Base-by-base conservation (phyloP, 441 rosid species). In the California macrophylla region DNA sequence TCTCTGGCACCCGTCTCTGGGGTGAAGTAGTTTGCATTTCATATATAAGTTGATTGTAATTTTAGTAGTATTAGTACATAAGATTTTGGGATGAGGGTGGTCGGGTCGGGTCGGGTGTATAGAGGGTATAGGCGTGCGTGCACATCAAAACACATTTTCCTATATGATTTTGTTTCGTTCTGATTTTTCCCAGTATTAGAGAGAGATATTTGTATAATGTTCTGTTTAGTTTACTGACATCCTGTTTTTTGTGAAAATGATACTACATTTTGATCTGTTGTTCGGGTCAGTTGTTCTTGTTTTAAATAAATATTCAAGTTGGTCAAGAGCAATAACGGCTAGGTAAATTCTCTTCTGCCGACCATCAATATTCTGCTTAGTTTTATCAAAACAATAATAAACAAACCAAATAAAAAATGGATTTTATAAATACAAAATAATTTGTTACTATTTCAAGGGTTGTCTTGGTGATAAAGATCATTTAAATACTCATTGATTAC, bases 81-180 rank as follows among this genome's bases (percentile, higher is more conserved):
- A 78, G 79, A 77, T 82, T 81, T 81, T 79, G 78, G 71, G 69
- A 64, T 36, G 76, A 84, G 74, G 79, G 66, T 40, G 12, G 36
- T 32, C 7, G 36, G 50, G 50, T 40, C 5, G 2, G 36, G 36
- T 2, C 12, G 69, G 80, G 84, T 84, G 80, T 74, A 84, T 75
- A 60, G 64, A 61, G 74, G 80, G 77, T 82, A 82, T 75, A 79
- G 83, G 70, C 52, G 73, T 67, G 81, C 12, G 18, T 62, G 63
- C 6, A 5, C 28, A 61, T 25, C 6, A 62, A 2, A 28, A 3
- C 21, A 15, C 36, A 61, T 74, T 38, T 69, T 15, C 13, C 23
- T 69, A 61, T 71, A 40, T 0, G 23, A 23, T 24, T 32, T 6
- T 28, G 3, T 65, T 72, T 15, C 12, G 28, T 24, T 64, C 52